These are phyloP conservation scores for Ustilago bromivora DNA, from an alignment of 1,284 basidiomycete genomes.

Conservation along the genomic window DNA sequence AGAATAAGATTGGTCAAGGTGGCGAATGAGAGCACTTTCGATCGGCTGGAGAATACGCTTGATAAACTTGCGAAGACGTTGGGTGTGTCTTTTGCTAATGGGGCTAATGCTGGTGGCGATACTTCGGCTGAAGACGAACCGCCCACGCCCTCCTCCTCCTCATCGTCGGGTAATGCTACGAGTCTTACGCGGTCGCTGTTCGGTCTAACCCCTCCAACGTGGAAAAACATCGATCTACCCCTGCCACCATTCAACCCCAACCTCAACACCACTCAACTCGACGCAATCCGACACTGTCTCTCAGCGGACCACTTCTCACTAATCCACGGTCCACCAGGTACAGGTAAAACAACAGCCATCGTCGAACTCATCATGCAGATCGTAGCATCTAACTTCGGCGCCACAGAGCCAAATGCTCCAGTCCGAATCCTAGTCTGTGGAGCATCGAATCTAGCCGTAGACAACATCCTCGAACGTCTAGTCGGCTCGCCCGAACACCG, in stretches of 20 bases:
- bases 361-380: conserved; percentile 72
- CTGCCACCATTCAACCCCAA: conserved; percentile 78
- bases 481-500: conserved; percentile 41
- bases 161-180: conserved; percentile 24
- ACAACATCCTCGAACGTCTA: conserved; percentile 70
- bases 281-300: conserved; percentile 81
- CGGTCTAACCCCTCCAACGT: conserved; percentile 53
- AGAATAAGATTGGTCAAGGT: conserved; percentile 87
- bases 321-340: conserved; percentile 93
- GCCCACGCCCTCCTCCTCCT: neutral
- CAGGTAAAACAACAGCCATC: conserved; percentile 64
- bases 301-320: conserved; percentile 82
- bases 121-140: conserved; percentile 38
- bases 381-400: conserved; percentile 46
- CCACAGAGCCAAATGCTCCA: conserved; percentile 61
- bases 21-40: conserved; percentile 90
- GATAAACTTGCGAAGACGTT: conserved; percentile 40
- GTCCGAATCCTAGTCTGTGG: conserved; percentile 83
- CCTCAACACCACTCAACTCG: conserved; percentile 85
- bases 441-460: conserved; percentile 88
- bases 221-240: conserved; percentile 19
- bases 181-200: conserved; percentile 60
- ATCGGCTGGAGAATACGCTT: conserved; percentile 73
- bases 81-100: conserved; percentile 22
- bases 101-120: conserved; percentile 17